Conservation (phyloP, 169 alveolate genomes). For the Cryptosporidium sp. region DNA sequence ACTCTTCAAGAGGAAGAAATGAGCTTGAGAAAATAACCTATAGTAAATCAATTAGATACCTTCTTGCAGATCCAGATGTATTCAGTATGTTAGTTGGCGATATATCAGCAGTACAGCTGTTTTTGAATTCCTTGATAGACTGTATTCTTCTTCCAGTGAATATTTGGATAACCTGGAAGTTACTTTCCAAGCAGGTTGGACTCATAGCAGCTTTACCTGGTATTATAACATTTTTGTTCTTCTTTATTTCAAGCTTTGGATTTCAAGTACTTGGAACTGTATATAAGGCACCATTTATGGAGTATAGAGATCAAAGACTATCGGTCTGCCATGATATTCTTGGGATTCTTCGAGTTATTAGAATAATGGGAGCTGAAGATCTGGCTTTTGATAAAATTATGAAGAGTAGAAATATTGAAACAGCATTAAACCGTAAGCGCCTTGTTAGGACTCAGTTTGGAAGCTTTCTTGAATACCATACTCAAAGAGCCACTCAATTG, state of each 20-base stretch:
- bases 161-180: conserved; percentile 51
- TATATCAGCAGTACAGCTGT: conserved; percentile 41
- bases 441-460: conserved; percentile 73
- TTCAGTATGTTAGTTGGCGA: conserved; percentile 69
- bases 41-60: conserved; percentile 27
- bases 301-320: conserved; percentile 40
- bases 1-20: not conserved
- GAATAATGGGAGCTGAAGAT: conserved; percentile 74
- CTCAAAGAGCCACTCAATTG: conserved; percentile 58
- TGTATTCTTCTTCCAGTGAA: conserved; percentile 34
- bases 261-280: conserved; percentile 53
- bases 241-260: conserved; percentile 52
- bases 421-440: conserved; percentile 24
- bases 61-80: conserved; percentile 53
- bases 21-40: not conserved
- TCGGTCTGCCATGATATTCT: conserved; percentile 66
- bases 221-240: conserved; percentile 28
- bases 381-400: conserved; percentile 2
- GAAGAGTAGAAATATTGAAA: conserved; percentile 33
- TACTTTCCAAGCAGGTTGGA: conserved; percentile 58
- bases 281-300: conserved; percentile 72
- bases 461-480: conserved; percentile 64
- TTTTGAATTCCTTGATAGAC: conserved; percentile 50
- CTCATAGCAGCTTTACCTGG: conserved; percentile 64
- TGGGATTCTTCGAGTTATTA: conserved; percentile 36